A percentile compares a stretch with the other conserved stretches of the same genome.
Conservation (phyloP, 2,329 filamentous ascomycete genomes). For the Aspergillus texensis region DNA sequence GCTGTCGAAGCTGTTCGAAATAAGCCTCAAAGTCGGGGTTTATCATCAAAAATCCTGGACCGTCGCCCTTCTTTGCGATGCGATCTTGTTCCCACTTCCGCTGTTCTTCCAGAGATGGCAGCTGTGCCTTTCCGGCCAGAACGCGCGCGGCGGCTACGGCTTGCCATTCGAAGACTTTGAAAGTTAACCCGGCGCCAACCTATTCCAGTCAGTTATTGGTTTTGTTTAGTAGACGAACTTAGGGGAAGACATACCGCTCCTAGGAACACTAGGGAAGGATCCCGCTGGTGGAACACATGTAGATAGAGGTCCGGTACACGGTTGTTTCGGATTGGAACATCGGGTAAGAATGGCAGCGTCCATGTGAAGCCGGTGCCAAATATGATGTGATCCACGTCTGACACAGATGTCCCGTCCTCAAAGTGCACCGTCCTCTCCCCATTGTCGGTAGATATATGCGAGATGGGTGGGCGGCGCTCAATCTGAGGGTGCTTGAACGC, state of each 20-base stretch:
- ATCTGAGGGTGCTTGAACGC: slow-evolving; percentile 63
- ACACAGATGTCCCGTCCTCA: slow-evolving; percentile 55
- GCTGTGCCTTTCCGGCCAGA: slow-evolving; percentile 55
- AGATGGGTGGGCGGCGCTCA: slow-evolving; percentile 31
- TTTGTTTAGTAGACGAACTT: background rate
- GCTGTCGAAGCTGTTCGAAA: slow-evolving; percentile 55
- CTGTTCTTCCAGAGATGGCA: slow-evolving; percentile 56
- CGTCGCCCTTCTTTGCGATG: slow-evolving; percentile 58
- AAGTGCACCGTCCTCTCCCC: slow-evolving; percentile 56
- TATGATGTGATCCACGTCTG: slow-evolving; percentile 63
- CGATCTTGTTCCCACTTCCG: slow-evolving; percentile 60
- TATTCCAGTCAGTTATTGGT: slow-evolving; percentile 22
- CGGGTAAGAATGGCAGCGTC: slow-evolving; percentile 63
- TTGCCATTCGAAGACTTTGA: slow-evolving; percentile 71
- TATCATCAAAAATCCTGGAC: slow-evolving; percentile 58
- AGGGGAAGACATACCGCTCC: slow-evolving; percentile 47
- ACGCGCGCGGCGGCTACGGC: slow-evolving; percentile 63
- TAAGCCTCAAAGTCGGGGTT: slow-evolving; percentile 67
- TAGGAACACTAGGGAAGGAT: slow-evolving; percentile 38
- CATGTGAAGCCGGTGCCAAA: slow-evolving; percentile 69
- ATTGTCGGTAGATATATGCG: slow-evolving; percentile 41
- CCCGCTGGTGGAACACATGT: slow-evolving; percentile 39
- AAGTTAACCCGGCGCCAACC: slow-evolving; percentile 55
- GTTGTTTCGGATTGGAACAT: slow-evolving; percentile 43
- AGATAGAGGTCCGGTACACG: slow-evolving; percentile 39